These are phyloP conservation scores for Clausena lansium DNA, from an alignment of 345 rosid genomes.

Conservation along the genomic window DNA sequence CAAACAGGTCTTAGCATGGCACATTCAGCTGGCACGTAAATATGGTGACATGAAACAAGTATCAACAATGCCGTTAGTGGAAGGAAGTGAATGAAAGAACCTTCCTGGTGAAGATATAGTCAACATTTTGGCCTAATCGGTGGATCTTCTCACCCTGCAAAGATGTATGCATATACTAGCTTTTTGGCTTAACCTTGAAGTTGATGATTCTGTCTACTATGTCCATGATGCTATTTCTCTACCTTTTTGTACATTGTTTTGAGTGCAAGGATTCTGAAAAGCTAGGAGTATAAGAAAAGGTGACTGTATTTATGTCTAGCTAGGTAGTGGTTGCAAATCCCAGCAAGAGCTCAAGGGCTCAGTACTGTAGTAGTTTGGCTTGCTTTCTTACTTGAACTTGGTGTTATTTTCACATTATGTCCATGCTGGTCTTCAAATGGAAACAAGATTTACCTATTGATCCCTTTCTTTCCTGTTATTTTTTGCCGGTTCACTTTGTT, in stretches of 20 bases:
- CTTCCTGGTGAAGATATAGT: not conserved
- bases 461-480: not conserved
- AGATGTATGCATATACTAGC: constrained; percentile 19
- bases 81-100: constrained; percentile 1
- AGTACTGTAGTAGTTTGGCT: constrained; percentile 13
- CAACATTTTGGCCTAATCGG: constrained; percentile 12
- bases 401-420: constrained; percentile 7
- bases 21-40: constrained; percentile 38
- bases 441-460: not conserved
- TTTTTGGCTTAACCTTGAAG: constrained; percentile 16
- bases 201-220: constrained; percentile 15
- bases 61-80: constrained; percentile 1
- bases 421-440: not conserved
- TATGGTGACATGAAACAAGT: not conserved
- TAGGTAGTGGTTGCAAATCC: constrained; percentile 24
- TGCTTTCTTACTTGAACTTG: constrained; percentile 2
- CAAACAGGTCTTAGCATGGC: constrained; percentile 38
- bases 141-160: constrained; percentile 9
- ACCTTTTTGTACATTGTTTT: constrained; percentile 29
- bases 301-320: constrained; percentile 20
- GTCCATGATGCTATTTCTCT: constrained; percentile 3
- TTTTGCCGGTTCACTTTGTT: not conserved
- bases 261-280: constrained; percentile 16
- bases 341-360: constrained; percentile 7
- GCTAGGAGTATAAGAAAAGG: constrained; percentile 25